Percentiles rank a stretch among this genome's conserved stretches.
Evolutionary conservation across 192 early-diverging fungal genomes (phyloP).

Genomic region (Umbelopsis ramanniana): DNA sequence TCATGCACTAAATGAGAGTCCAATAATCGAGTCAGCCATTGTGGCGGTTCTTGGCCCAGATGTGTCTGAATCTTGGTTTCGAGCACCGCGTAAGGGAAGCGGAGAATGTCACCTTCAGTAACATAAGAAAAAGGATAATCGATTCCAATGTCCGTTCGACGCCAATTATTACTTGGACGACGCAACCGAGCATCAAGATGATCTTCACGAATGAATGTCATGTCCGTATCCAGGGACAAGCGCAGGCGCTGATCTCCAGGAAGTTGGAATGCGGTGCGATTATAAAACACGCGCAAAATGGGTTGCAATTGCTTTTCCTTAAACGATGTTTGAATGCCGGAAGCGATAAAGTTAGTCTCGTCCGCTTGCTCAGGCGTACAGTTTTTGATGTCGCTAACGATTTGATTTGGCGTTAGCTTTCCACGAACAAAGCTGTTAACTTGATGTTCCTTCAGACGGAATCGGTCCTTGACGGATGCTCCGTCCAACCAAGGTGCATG

Average conservation of each 20-base stretch:
- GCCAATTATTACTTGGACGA: conserved; percentile 87
- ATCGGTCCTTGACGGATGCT: conserved; percentile 91
- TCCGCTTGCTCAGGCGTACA: conserved; percentile 18
- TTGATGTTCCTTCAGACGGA: conserved; percentile 88
- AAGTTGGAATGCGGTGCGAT: conserved; percentile 97
- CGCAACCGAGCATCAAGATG: conserved; percentile 59
- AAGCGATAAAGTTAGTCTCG: conserved; percentile 46
- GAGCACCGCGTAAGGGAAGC: conserved; percentile 88
- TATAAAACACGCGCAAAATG: conserved; percentile 90
- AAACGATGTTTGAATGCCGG: conserved; percentile 59
- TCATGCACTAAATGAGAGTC: conserved; percentile 44
- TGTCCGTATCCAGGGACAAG: conserved; percentile 93
- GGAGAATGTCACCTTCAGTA: conserved; percentile 62
- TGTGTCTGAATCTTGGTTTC: conserved; percentile 90
- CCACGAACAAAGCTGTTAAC: conserved; percentile 84
- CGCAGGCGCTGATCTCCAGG: conserved; percentile 95
- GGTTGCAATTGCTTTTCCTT: conserved; percentile 58
- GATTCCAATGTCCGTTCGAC: conserved; percentile 82
- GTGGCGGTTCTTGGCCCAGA: conserved; percentile 73
- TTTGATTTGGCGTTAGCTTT: conserved; percentile 72
- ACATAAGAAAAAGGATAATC: conserved; percentile 81
- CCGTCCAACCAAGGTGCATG: conserved; percentile 71
- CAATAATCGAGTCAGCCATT: conserved; percentile 83
- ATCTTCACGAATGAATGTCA: conserved; percentile 97
- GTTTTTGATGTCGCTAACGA: conserved; percentile 76